Conservation (phyloP, 1,284 basidiomycete genomes). For the Mycosarcoma mackinlayi region DNA sequence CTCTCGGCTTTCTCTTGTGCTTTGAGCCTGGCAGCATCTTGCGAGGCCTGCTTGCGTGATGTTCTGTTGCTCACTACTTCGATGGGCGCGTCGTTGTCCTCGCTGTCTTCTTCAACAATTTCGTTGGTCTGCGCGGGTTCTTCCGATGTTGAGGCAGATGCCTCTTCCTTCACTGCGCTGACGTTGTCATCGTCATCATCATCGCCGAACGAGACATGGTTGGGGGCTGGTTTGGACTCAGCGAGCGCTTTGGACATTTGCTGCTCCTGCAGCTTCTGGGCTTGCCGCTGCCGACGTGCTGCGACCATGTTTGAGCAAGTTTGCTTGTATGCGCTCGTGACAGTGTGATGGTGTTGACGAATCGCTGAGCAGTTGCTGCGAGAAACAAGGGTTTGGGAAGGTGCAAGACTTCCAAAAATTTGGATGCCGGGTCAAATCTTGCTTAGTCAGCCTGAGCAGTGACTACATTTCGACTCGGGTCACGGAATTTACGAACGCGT, state of each 20-base stretch:
- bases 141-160: not conserved
- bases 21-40: conserved; percentile 24
- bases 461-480: conserved; percentile 11
- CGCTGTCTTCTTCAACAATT: conserved; percentile 4
- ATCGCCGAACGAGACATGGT: conserved; percentile 39
- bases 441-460: conserved; percentile 32
- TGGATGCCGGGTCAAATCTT: conserved; percentile 15
- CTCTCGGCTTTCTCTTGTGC: conserved; percentile 38
- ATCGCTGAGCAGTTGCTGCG: not conserved
- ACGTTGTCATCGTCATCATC: conserved; percentile 25
- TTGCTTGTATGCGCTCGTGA: not conserved
- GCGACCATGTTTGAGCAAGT: conserved; percentile 21
- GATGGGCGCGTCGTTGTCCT: conserved; percentile 46
- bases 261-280: conserved; percentile 47
- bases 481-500: conserved; percentile 42
- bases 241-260: conserved; percentile 39
- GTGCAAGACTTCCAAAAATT: conserved; percentile 16
- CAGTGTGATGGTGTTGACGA: not conserved
- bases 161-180: not conserved
- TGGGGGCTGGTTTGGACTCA: conserved; percentile 20
- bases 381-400: not conserved
- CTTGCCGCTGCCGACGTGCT: conserved; percentile 27
- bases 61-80: conserved; percentile 53
- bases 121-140: not conserved
- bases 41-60: conserved; percentile 31